Evolutionary conservation across 2,329 filamentous ascomycete species (phyloP), one percentile per base, ranked within the genome.

Genomic region (Aspergillus japonicus): DNA sequence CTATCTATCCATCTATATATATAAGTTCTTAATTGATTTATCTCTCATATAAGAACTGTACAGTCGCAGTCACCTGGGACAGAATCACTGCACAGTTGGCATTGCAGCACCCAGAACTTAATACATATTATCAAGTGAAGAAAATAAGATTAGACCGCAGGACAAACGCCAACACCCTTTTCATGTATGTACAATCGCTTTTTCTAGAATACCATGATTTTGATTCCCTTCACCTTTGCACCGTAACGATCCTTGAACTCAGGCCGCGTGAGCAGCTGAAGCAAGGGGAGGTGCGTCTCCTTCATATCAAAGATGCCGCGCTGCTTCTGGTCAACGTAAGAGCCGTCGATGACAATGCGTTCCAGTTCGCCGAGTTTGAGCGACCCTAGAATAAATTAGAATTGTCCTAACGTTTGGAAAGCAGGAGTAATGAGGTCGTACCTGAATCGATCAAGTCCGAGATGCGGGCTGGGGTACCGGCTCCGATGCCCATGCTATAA

Each of bases 321-420:
- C 81, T 96, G 96, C 83, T 99, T 99, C 76, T 90, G 87, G 76
- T 99, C 94, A 65, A 97, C 90, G 72, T 96, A 89, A 7, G 92
- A 96, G 14, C 91, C 92, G 77, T 99, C 95, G 33, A 98, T 84
- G 8, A 98, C 86, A 35, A 99, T 85, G 50, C 91, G 85, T 77
- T 92, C 86, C 56, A 98, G 75, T 60, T 89, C 84, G 35, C 86
- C 83, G 33, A 90, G 76, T 26, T 87, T 90, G 49, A 98, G 77
- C 2, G 89, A 87, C 39, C 89, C 89, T 85, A 62, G 31, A 16
- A 49, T 11, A n/a, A 16, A 39, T 63, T 48, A 63, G 52, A 63
- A 64, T 54, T 56, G 44, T 24, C 48, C 2, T 16, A 16, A 21
- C 6, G 4, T n/a, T 5, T 21, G 16, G 6, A 19, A 23, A 11